Evolutionary conservation across 805 yeast species (phyloP), one percentile per base, ranked within the genome.

Genomic region (Tetrapisispora phaffii): DNA sequence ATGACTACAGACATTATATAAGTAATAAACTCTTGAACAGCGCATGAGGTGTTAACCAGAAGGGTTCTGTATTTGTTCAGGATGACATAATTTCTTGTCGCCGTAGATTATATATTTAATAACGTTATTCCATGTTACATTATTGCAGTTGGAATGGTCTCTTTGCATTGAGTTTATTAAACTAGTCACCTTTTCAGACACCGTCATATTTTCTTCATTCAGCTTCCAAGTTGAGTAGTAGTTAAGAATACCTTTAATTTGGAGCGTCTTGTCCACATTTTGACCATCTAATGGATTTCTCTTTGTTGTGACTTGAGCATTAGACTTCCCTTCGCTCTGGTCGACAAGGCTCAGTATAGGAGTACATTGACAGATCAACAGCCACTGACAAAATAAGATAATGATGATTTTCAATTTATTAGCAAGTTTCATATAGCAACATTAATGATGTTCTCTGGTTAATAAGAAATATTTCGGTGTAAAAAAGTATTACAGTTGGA

Each of bases 101-200:
- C 29, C 24, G 22, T 38, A 38, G 5, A 38, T 2, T 2, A 38
- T 38, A 13, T 38, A 28, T 38, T 38, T 38, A 5, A 38, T 19
- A 2, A 38, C 41, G 19, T 38, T 38, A 24, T 28, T 38, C 41
- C 41, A 38, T 4, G 41, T 38, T 9, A 38, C 33, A 15, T 38
- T 38, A 28, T 38, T 16, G 13, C 41, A 38, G 7, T 24, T 16
- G 28, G 31, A 12, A 5, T 24, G 8, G n/a, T 21, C 19, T 6
- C 19, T 28, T 15, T 38, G 41, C 12, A 38, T 10, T 13, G 12
- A 22, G 7, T 24, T 17, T 3, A 38, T 13, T 26, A 38, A 16
- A 4, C 12, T 38, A 19, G 16, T 28, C 3, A 38, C 15, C 15
- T 26, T 24, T 12, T 38, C 41, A n/a, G 23, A 26, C 2, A 33